phyloP scores from a whole-genome alignment of 768 basidiomycete genomes.

The Lenzites betulinus region DNA sequence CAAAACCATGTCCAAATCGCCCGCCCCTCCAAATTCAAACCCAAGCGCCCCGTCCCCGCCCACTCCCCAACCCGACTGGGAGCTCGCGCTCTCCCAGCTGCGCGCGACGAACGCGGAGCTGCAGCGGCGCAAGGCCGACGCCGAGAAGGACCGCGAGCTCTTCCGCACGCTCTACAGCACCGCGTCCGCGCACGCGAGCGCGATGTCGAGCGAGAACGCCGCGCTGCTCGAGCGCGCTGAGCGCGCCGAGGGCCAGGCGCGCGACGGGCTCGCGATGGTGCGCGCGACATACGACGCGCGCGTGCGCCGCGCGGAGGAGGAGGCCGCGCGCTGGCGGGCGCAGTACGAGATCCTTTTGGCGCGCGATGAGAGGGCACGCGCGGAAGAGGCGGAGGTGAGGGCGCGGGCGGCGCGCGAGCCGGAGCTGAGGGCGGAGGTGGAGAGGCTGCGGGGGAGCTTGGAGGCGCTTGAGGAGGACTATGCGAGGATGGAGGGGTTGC shows the following conservation, averaged over 20 bases:
- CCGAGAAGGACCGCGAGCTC: slow-evolving; percentile 33
- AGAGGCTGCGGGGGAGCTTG: slow-evolving; percentile 21
- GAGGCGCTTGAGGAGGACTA: slow-evolving; percentile 18
- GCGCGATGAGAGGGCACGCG: slow-evolving; percentile 16
- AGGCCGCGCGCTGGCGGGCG: slow-evolving; percentile 49
- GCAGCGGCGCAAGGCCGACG: slow-evolving; percentile 28
- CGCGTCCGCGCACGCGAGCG: slow-evolving; percentile 30
- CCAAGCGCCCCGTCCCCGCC: neutral
- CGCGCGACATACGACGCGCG: slow-evolving; percentile 52
- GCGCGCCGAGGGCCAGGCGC: slow-evolving; percentile 48
- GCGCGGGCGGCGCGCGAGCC: slow-evolving; percentile 27
- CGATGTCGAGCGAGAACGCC: slow-evolving; percentile 31
- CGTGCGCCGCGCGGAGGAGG: slow-evolving; percentile 49
- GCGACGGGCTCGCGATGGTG: slow-evolving; percentile 54
- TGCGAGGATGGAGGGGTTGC: slow-evolving; percentile 7
- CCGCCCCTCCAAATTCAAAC: neutral
- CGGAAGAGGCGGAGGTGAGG: slow-evolving; percentile 28
- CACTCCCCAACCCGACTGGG: slow-evolving; percentile 8
- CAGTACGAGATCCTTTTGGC: slow-evolving; percentile 28
- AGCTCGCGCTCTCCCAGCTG: slow-evolving; percentile 25
- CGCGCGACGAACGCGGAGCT: slow-evolving; percentile 30
- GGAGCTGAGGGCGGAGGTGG: slow-evolving; percentile 26
- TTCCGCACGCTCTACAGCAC: slow-evolving; percentile 32
- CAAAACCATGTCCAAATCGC: neutral
- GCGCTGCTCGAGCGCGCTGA: slow-evolving; percentile 27